Conservation (phyloP, 331 rosid genomes). For the Malus hybrid region DNA sequence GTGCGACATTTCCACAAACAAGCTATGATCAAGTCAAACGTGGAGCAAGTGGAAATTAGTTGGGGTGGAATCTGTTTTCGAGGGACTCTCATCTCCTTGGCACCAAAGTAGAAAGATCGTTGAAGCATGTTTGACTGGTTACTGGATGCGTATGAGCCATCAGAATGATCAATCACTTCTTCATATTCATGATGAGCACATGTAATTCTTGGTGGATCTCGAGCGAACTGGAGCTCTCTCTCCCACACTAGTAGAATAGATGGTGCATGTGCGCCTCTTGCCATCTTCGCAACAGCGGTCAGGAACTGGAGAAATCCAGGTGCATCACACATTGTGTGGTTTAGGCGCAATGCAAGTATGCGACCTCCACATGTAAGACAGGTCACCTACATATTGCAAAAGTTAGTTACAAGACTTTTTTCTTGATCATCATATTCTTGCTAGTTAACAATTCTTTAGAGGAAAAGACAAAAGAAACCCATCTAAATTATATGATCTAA, state of each 20-base stretch:
- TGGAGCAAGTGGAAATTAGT: neutral
- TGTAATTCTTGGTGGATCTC: conserved; percentile 15
- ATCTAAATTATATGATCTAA: too few species aligned
- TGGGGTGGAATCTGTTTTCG: neutral
- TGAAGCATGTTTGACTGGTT: too few species aligned
- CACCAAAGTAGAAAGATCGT: too few species aligned
- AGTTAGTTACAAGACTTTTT: too few species aligned
- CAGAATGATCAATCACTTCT: too few species aligned
- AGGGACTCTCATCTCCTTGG: neutral
- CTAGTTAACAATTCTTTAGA: too few species aligned
- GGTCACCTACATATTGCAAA: conserved; percentile 5
- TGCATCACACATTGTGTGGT: conserved; percentile 27
- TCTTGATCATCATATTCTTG: too few species aligned
- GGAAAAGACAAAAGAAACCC: too few species aligned
- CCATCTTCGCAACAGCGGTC: conserved; percentile 3
- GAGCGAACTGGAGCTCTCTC: conserved; percentile 14
- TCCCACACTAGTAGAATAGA: conserved; percentile 25
- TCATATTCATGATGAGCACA: too few species aligned
- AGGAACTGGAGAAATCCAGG: conserved; percentile 24
- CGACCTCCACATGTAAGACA: conserved; percentile 31
- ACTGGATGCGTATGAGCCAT: too few species aligned
- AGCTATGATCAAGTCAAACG: conserved; percentile 22
- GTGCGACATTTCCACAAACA: conserved; percentile 38
- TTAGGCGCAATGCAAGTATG: conserved; percentile 20
- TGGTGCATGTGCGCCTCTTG: neutral